Percentiles rank a stretch among this genome's conserved stretches.
Conservation (phyloP, 176 grass and related monocot species). For the Aegilops speltoides region DNA sequence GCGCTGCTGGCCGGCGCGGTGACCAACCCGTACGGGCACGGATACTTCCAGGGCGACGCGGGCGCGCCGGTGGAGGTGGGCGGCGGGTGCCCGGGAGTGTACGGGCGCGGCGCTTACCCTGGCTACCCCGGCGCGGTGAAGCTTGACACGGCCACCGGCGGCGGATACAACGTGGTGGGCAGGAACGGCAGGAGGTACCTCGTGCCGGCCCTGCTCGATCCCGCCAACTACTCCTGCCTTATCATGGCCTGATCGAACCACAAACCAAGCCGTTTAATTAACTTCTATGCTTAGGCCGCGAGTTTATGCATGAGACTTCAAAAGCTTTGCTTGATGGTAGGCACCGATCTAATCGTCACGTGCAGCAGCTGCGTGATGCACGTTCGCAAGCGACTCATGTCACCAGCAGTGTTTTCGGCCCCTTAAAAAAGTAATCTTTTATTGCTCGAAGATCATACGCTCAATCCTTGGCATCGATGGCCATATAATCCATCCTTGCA, state of each 20-base stretch:
- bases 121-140: constrained; percentile 60
- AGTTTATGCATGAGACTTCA: not conserved
- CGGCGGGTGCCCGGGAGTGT: constrained; percentile 50
- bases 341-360: not conserved
- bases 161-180: constrained; percentile 81
- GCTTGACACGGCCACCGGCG: constrained; percentile 50
- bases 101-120: constrained; percentile 59
- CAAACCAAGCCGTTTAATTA: not conserved
- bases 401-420: too few relatives aligned
- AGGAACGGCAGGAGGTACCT: constrained; percentile 80
- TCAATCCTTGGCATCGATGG: too few relatives aligned
- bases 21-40: constrained; percentile 75
- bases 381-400: too few relatives aligned
- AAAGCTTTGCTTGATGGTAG: not conserved
- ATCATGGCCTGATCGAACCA: constrained; percentile 24
- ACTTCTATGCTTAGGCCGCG: not conserved
- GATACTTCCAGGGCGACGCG: constrained; percentile 68
- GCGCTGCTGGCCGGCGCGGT: constrained; percentile 68
- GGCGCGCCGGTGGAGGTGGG: constrained; percentile 66
- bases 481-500: too few relatives aligned
- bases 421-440: too few relatives aligned
- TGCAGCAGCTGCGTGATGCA: not conserved
- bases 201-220: constrained; percentile 75
- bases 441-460: too few relatives aligned
- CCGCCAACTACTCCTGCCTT: constrained; percentile 49